Evolutionary conservation across 169 alveolate species (phyloP), one percentile per base, ranked within the genome.

Genomic region (Nephromyces sp.): DNA sequence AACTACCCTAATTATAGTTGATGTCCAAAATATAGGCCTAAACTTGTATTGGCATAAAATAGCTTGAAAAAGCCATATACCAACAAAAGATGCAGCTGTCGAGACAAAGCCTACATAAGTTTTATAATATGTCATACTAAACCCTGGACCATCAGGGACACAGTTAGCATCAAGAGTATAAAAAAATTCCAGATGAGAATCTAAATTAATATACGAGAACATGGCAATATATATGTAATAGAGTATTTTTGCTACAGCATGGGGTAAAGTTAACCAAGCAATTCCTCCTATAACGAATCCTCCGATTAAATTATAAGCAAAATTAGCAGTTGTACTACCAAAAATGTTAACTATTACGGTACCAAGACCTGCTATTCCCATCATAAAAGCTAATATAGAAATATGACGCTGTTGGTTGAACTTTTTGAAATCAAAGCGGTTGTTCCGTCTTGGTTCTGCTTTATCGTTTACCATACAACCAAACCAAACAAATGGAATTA

Each of bases 81-180:
- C 82, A 3, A 32, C 21, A 72, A 72, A 53, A 70, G 53, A 31
- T 29, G 71, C 82, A 15, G 63, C 31, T 6, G 72, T 29, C 27
- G 71, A 71, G 0, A 52, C 76, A 6, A 75, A n/a, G 5, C 70
- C 29, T 6, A 69, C 70, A 57, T 27, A 68, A 0, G 82, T 76
- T 30, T 51, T 28, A 53, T 68, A 76, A 66, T 69, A 76, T 3
- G 82, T 76, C 29, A 67, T 70, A 69, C 70, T 74, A 34, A 76
- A 76, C 66, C 62, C 67, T 0, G 82, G 82, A 15, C 82, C 82
- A 8, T 68, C 77, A 0, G 77, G 74, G 0, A 76, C 43, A 21
- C 82, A 76, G 33, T n/a, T 3, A 31, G 77, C 70, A 15, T 62
- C 33, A 1, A 74, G 74, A 1, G 67, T 75, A 61, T 75, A 75